Evolutionary conservation across 2,329 filamentous ascomycete species (phyloP), one percentile per base, ranked within the genome.

Genomic region (Arthrobotrys sinensis): DNA sequence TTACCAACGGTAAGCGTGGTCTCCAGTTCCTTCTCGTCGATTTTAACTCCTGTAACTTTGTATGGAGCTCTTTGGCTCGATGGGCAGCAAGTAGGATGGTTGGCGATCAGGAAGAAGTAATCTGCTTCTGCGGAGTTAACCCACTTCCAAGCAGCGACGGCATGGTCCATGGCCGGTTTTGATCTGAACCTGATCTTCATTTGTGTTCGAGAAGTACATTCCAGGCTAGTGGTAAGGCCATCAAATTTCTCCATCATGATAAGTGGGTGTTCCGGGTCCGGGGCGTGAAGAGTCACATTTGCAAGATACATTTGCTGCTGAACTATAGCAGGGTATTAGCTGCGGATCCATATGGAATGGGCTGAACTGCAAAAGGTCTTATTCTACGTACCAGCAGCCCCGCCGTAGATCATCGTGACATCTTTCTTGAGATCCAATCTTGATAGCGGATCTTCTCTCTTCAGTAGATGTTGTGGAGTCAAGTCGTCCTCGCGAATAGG

Each of bases 241-340:
- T 83, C 82, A 53, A 84, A 83, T 3, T 80, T 79, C 69, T 84
- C 83, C 82, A 84, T 83, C 79, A 82, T 81, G 7, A 84, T 80
- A 16, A 84, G 81, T 14, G 80, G 81, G 4, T 83, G 73, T 1
- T 82, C 82, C 16, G 66, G 60, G 34, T 81, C 62, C 4, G 82
- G 82, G 4, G 83, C 82, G 63, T 82, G 80, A 8, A 84, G 79
- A 0, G 82, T 83, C 82, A 84, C 83, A 53, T 84, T 82, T 62
- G 83, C 83, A 4, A 84, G 75, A 14, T 83, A 76, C 4, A 83
- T 67, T 38, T 77, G 66, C 79, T 80, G 24, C 76, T 80, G 38
- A 57, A 57, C 14, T 79, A 80, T 81, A 14, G 4, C 12, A 24
- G 3, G 16, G 19, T n/a, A 46, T 71, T 36, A 45, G 43, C 16